Percentiles rank a stretch among this genome's conserved stretches.
phyloP scores from a whole-genome alignment of 2,329 filamentous ascomycete species.

The Purpureocillium lavendulum region DNA sequence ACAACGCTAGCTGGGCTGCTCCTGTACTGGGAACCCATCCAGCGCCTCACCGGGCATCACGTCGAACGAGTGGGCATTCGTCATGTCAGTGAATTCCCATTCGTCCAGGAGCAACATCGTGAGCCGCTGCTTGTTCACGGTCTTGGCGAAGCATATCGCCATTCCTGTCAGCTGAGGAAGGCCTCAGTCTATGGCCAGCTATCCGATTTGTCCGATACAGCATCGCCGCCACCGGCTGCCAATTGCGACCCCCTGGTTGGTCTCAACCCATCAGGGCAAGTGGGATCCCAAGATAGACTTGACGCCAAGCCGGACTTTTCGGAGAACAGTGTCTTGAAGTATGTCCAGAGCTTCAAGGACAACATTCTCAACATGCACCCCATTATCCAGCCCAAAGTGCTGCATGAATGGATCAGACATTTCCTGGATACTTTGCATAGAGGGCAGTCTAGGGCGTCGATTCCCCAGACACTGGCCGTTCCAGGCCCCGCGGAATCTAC shows the following conservation, averaged over 20 bases:
- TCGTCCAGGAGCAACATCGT: constrained; percentile 64
- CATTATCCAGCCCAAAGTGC: constrained; percentile 44
- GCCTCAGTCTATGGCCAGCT: constrained; percentile 25
- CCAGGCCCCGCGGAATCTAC: constrained; percentile 17
- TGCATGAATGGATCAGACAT: constrained; percentile 43
- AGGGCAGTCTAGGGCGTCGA: constrained; percentile 18
- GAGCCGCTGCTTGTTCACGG: constrained; percentile 71
- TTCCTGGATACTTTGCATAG: constrained; percentile 41
- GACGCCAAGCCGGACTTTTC: constrained; percentile 48
- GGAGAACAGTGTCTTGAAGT: constrained; percentile 38
- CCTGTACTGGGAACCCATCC: constrained; percentile 63
- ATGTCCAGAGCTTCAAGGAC: constrained; percentile 49
- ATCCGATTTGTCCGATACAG: constrained; percentile 43
- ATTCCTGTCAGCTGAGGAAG: constrained; percentile 39
- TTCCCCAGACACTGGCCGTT: constrained; percentile 23
- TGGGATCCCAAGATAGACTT: constrained; percentile 28
- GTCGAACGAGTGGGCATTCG: constrained; percentile 41
- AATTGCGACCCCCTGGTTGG: constrained; percentile 50
- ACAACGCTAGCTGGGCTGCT: constrained; percentile 84
- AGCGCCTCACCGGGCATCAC: constrained; percentile 48
- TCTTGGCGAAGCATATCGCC: constrained; percentile 64
- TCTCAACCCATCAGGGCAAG: constrained; percentile 33
- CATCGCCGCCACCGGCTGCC: constrained; percentile 43
- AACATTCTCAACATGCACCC: constrained; percentile 60
- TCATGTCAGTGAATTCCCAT: constrained; percentile 63